Conservation (phyloP, 768 basidiomycete species). For the Lanmaoa pseudosensibilis region DNA sequence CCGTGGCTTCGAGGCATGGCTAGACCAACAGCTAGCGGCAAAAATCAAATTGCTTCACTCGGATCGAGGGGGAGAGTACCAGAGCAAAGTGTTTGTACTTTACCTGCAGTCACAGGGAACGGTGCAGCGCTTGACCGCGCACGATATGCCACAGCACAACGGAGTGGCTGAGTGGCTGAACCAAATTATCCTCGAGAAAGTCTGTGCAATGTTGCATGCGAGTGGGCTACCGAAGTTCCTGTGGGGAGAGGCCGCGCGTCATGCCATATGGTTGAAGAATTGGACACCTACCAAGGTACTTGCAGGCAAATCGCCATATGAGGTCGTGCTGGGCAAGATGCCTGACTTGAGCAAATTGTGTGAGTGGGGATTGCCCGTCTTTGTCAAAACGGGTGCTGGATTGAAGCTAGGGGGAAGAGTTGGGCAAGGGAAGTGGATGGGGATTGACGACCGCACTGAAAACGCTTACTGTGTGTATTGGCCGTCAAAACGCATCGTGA, state of each 20-base stretch:
- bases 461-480: not conserved
- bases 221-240: not conserved
- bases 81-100: not conserved
- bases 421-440: not conserved
- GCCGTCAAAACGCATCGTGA: not conserved
- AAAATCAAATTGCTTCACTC: not conserved
- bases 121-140: not conserved
- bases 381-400: too few species aligned
- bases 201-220: not conserved
- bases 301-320: too few species aligned
- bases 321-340: too few species aligned
- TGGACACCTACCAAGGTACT: not conserved
- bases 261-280: not conserved
- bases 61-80: too few species aligned
- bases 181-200: not conserved
- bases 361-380: too few species aligned
- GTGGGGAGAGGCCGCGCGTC: not conserved
- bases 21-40: not conserved
- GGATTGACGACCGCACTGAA: not conserved
- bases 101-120: not conserved
- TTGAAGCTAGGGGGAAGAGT: not conserved
- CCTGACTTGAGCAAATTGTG: too few species aligned
- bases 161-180: not conserved
- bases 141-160: not conserved
- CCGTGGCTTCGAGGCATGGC: not conserved